Evolutionary conservation across 768 basidiomycete genomes (phyloP), one percentile per base, ranked within the genome.

Genomic region (Tulasnella calospora): DNA sequence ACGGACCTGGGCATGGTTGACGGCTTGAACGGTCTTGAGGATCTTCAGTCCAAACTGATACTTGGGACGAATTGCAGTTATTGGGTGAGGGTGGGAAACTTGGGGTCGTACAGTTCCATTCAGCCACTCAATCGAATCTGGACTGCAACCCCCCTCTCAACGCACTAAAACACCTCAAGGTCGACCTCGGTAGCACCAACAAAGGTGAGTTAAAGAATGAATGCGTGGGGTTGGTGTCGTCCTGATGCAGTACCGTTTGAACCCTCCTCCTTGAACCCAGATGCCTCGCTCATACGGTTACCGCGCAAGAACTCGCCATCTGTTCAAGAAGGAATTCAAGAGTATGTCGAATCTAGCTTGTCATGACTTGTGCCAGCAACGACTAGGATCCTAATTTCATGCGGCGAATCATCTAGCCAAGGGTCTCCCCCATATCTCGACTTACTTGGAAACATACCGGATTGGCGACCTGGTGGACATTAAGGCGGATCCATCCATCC

Each of bases 281-380:
- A 98, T 99, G 97, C 97, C 97, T 89, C 95, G 98, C 94, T 98
- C 97, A 78, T 99, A 92, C 90, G 97, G 97, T 94, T 94, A 96
- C 89, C 92, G 97, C 85, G 97, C 97, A 93, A 96, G 97, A 83
- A 99, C 97, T 92, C 96, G 97, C 92, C 89, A 96, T 88, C 98
- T 99, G 96, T 99, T 99, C 94, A 96, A 94, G 91, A 89, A 94
- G 88, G 93, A 92, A 84, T 98, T 99, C 92, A 97, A 97, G 90
- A 91, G 96, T 96, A 86, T 83, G 76, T 30, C 55, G 19, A 71
- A 35, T 71, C 5, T 33, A n/a, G 70, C 51, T 51, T 51, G 21
- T 21, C 47, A 51, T 5, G 23, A 4, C 47, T 51, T 51, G 47
- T 51, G 51, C n/a, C 51, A 89, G 85, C 21, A 71, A 51, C 82